Percentiles rank a stretch among this genome's conserved stretches.
Evolutionary conservation across 768 basidiomycete genomes (phyloP).

Genomic region (Lactarius deliciosus): DNA sequence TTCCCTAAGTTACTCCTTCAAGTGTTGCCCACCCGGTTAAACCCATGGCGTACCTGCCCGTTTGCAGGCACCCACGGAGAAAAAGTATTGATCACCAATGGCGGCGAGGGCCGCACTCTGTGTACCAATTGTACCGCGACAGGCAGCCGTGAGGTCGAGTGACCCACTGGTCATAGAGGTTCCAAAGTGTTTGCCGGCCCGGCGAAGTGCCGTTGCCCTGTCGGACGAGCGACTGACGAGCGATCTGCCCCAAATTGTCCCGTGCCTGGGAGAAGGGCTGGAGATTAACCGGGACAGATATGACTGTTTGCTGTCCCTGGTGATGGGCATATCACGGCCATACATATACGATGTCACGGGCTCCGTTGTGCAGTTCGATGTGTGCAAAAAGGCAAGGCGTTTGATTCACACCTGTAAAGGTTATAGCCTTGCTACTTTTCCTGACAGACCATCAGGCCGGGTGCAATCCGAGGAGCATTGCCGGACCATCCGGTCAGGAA

Average conservation of each 20-base stretch:
- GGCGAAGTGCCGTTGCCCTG: background rate
- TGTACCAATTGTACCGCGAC: background rate
- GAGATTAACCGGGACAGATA: conserved; percentile 17
- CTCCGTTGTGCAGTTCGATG: background rate
- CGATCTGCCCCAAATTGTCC: background rate
- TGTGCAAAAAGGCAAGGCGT: background rate
- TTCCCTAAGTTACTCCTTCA: background rate
- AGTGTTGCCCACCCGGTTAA: background rate
- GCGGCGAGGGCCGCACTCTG: background rate
- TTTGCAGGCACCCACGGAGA: background rate
- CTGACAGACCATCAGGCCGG: background rate
- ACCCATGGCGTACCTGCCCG: background rate
- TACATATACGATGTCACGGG: background rate
- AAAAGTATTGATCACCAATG: background rate
- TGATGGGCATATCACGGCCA: conserved; percentile 5
- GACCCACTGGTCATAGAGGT: background rate
- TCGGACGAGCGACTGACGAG: background rate
- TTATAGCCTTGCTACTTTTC: background rate
- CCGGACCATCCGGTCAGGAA: background rate
- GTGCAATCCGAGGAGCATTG: background rate
- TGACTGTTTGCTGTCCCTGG: conserved; percentile 1
- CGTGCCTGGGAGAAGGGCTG: conserved; percentile 1
- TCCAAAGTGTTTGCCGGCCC: background rate
- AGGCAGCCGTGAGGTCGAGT: background rate
- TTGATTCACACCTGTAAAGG: background rate